Base-by-base conservation (phyloP, 2,329 filamentous ascomycete species). In the Fusarium udum region DNA sequence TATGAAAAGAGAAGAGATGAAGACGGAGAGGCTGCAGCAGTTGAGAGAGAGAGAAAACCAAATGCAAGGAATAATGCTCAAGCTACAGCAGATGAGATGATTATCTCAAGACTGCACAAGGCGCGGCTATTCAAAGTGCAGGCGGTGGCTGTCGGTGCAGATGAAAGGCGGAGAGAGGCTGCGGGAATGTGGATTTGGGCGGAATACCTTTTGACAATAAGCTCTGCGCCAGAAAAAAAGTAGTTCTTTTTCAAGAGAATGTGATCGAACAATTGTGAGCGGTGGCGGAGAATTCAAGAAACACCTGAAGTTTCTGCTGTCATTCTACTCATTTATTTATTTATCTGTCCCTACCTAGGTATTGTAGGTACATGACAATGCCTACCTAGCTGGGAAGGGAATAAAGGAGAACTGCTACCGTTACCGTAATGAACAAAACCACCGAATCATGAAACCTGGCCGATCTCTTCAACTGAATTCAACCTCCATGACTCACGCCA, bases 131-230 rank as follows among this genome's bases (percentile, higher is more conserved):
- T 61, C 40, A 51, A 61, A 56, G 48, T 59, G 70, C 43, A 51
- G 61, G 61, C 32, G 57, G 36, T 61, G 69, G 46, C 42, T 61
- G 64, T 70, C 61, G 70, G 65, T 60, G 68, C 22, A 37, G 51
- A 26, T 28, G 45, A 65, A 65, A 45, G 67, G 64, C 45, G 55
- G 55, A 43, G 49, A 67, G 63, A 52, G 40, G 53, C 45, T 57
- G 40, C 31, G 12, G 32, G 60, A 52, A 39, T 56, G 32, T 37
- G 24, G 48, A 32, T 40, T 48, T 48, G 43, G 37, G 34, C 24
- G 15, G 34, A 39, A 39, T 24, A 34, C 28, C 48, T 45, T n/a
- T 14, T 28, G 8, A 53, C 34, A 39, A 39, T 53, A 28, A 53
- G 34, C 32, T 39, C 20, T 43, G 46, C 32, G 20, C 39, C 52